Conservation (phyloP, 2,329 filamentous ascomycete species). For the Paraphaeosphaeria minitans region DNA sequence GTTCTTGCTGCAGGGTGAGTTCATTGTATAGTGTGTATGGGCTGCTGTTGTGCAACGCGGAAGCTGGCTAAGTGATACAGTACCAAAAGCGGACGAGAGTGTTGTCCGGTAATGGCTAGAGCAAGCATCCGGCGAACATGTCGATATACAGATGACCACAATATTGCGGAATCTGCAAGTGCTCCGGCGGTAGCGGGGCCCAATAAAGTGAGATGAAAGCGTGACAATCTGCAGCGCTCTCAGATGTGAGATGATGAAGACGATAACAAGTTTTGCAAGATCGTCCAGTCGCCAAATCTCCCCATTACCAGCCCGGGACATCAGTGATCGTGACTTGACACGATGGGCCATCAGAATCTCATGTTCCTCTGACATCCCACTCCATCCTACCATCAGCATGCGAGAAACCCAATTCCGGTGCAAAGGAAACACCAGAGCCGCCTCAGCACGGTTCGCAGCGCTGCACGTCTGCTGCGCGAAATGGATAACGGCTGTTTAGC, state of each 20-base stretch:
- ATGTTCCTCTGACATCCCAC: background rate
- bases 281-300: background rate
- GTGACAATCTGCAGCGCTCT: background rate
- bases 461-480: constrained; percentile 7
- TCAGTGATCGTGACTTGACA: background rate
- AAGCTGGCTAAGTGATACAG: background rate
- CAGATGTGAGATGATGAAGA: background rate
- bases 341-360: background rate
- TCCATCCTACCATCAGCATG: background rate
- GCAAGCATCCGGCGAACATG: too few species aligned
- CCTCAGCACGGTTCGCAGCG: constrained; percentile 2
- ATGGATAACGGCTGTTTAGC: constrained; percentile 4
- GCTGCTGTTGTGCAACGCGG: background rate
- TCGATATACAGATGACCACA: too few species aligned
- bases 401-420: constrained; percentile 6
- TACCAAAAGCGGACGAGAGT: too few species aligned
- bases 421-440: constrained; percentile 5
- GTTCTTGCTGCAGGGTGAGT: background rate
- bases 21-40: background rate
- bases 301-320: background rate
- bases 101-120: too few species aligned
- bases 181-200: background rate
- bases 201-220: background rate
- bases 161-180: background rate
- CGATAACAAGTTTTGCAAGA: background rate